A percentile compares a stretch with the other conserved stretches of the same genome.
phyloP scores from a whole-genome alignment of 2,329 filamentous ascomycete species.

The Alternaria consortialis region DNA sequence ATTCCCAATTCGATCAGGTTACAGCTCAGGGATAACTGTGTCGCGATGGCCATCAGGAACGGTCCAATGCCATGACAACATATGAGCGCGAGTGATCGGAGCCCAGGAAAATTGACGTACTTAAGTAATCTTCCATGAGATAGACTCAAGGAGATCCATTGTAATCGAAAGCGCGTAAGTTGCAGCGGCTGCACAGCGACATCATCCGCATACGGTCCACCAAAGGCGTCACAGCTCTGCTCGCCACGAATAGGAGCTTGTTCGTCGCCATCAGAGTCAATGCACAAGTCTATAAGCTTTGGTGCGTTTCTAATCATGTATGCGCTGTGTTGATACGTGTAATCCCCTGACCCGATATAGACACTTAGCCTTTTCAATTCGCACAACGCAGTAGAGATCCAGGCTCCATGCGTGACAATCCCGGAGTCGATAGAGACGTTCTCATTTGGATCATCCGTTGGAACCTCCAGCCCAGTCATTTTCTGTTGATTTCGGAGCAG shows the following conservation, averaged over 20 bases:
- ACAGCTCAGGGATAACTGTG: background rate
- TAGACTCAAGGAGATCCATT: background rate
- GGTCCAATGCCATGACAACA: background rate
- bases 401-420: background rate
- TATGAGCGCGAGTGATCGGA: background rate
- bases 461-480: too few species aligned
- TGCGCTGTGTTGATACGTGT: background rate
- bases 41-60: background rate
- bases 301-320: background rate
- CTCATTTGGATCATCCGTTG: too few species aligned
- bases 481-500: background rate
- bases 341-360: background rate
- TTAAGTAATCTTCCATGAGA: background rate
- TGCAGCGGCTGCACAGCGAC: background rate
- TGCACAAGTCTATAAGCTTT: background rate
- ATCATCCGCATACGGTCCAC: background rate
- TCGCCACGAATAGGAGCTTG: background rate
- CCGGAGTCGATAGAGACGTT: background rate
- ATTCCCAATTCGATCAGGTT: background rate
- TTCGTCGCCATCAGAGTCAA: background rate
- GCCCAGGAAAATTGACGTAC: background rate
- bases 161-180: background rate
- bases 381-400: background rate
- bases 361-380: background rate
- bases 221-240: background rate